These are phyloP conservation scores for Jaminaea rosea DNA, from an alignment of 1,284 basidiomycete genomes.

Conservation along the genomic window DNA sequence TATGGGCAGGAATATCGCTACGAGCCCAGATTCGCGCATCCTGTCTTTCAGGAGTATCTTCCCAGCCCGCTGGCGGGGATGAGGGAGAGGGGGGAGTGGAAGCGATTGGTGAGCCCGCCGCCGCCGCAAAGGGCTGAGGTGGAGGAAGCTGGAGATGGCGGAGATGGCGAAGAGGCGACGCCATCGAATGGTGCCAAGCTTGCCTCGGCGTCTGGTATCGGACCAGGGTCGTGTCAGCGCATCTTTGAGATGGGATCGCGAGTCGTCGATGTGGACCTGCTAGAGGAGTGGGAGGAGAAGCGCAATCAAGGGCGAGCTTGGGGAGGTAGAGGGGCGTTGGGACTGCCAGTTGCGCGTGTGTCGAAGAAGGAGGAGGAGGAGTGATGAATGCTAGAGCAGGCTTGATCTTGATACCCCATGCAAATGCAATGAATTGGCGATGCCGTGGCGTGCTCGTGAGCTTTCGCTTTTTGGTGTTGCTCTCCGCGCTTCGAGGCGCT, in stretches of 20 bases:
- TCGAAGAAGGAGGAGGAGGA: too few species aligned
- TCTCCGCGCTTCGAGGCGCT: too few species aligned
- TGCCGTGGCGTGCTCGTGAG: too few species aligned
- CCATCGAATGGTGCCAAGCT: not conserved
- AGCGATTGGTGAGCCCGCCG: constrained; percentile 55
- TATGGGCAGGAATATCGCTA: constrained; percentile 56
- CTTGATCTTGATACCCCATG: too few species aligned
- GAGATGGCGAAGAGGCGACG: too few species aligned
- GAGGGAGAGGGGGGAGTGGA: constrained; percentile 42
- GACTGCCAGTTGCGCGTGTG: not conserved
- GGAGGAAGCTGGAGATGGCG: not conserved
- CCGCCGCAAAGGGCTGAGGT: constrained; percentile 48
- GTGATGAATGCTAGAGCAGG: too few species aligned
- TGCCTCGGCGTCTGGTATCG: constrained; percentile 11
- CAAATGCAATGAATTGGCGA: too few species aligned
- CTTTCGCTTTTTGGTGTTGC: too few species aligned
- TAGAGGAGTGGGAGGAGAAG: constrained; percentile 63
- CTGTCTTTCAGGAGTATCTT: constrained; percentile 50
- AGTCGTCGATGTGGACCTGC: constrained; percentile 63
- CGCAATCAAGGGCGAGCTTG: constrained; percentile 60
- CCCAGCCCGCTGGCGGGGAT: too few species aligned
- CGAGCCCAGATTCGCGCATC: constrained; percentile 66
- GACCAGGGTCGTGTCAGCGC: constrained; percentile 35
- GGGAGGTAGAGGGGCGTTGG: constrained; percentile 51
- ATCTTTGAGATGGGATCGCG: constrained; percentile 31